These are phyloP conservation scores for Cephalotrichum gorgonifer DNA, from an alignment of 2,329 filamentous ascomycete species.

Conservation along the genomic window DNA sequence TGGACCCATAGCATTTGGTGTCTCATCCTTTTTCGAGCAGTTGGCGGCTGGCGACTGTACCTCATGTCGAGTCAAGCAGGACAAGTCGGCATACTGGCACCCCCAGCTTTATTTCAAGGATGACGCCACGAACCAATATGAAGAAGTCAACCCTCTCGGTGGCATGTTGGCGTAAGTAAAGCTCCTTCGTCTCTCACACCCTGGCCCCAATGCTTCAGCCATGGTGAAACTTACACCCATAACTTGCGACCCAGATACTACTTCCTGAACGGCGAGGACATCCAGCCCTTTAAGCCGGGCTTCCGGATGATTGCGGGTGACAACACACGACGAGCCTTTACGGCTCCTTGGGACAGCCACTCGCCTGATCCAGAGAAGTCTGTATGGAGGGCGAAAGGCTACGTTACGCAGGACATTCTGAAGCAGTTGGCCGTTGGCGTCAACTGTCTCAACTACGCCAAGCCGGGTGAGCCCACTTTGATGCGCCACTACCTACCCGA, in stretches of 20 bases:
- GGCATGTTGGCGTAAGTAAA: slow-evolving; percentile 72
- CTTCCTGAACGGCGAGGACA: slow-evolving; percentile 54
- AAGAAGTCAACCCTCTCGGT: slow-evolving; percentile 63
- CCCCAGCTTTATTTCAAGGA: slow-evolving; percentile 71
- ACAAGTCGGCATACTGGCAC: slow-evolving; percentile 84
- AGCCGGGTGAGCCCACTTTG: slow-evolving; percentile 58
- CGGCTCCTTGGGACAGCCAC: slow-evolving; percentile 54
- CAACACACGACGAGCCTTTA: slow-evolving; percentile 57
- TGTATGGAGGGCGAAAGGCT: slow-evolving; percentile 52
- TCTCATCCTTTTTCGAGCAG: slow-evolving; percentile 42
- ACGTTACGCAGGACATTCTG: slow-evolving; percentile 57
- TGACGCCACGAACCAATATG: slow-evolving; percentile 48
- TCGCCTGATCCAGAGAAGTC: slow-evolving; percentile 57
- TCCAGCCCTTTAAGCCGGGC: slow-evolving; percentile 63
- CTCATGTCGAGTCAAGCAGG: slow-evolving; percentile 68
- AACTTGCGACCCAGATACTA: slow-evolving; percentile 56
- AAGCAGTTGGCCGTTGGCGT: slow-evolving; percentile 79
- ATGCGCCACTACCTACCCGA: slow-evolving; percentile 74
- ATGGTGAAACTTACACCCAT: background rate
- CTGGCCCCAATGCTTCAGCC: background rate
- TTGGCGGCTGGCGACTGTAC: slow-evolving; percentile 60
- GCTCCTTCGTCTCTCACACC: background rate
- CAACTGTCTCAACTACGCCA: slow-evolving; percentile 83
- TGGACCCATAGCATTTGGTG: slow-evolving; percentile 47
- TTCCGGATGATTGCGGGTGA: slow-evolving; percentile 80